Percentiles rank a stretch among this genome's conserved stretches.
Conservation (phyloP, 176 grass and related monocot species). For the Tillandsia fasciculata region DNA sequence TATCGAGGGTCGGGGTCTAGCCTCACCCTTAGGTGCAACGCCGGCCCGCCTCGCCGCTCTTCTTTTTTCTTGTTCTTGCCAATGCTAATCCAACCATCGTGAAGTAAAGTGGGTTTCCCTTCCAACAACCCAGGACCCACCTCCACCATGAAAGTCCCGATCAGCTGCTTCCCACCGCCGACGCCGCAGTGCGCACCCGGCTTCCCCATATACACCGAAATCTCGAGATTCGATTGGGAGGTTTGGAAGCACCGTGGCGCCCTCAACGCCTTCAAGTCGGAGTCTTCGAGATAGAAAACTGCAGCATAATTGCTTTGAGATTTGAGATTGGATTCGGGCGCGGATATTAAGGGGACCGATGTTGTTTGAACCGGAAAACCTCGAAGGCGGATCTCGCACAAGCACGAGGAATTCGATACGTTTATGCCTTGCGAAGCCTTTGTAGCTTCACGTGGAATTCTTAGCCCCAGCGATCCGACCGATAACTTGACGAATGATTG, state of each 20-base stretch:
- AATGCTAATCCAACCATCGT: constrained; percentile 56
- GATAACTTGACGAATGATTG: constrained; percentile 49
- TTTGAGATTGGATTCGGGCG: constrained; percentile 35
- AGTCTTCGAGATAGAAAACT: constrained; percentile 75
- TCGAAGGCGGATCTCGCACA: constrained; percentile 60
- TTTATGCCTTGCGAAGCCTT: constrained; percentile 14
- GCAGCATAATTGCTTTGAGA: constrained; percentile 34
- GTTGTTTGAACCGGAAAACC: constrained; percentile 46
- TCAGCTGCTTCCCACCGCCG: constrained; percentile 29
- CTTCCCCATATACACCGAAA: constrained; percentile 36
- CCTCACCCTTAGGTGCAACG: constrained; percentile 58
- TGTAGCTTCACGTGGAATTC: constrained; percentile 20
- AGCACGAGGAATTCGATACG: constrained; percentile 17
- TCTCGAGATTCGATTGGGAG: constrained; percentile 34
- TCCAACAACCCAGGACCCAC: constrained; percentile 39
- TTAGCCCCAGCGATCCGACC: constrained; percentile 59
- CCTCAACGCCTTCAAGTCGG: constrained; percentile 33
- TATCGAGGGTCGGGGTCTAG: constrained; percentile 66
- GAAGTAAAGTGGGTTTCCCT: constrained; percentile 53
- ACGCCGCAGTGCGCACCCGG: constrained; percentile 23
- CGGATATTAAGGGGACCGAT: constrained; percentile 36
- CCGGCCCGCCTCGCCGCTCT: constrained; percentile 22
- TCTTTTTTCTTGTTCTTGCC: constrained; percentile 25
- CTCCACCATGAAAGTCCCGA: constrained; percentile 60
- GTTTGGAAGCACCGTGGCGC: constrained; percentile 39